phyloP scores from a whole-genome alignment of 2,329 filamentous ascomycete genomes.

The Macrophomina pseudophaseolina region DNA sequence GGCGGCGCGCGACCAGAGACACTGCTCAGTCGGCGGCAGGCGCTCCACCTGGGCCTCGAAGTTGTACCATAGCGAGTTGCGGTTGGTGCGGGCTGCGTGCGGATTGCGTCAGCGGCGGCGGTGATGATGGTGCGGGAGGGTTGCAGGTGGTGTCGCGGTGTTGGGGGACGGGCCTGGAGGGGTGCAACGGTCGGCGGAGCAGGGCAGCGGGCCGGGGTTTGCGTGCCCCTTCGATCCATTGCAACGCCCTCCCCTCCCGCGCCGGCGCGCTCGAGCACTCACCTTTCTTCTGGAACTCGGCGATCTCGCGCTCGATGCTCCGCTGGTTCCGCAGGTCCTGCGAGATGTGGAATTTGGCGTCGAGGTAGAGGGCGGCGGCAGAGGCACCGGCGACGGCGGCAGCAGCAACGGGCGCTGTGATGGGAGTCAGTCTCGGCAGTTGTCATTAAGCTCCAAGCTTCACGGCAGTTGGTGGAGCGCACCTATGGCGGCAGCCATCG shows the following conservation, averaged over 20 bases:
- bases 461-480: background rate
- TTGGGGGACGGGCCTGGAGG: slow-evolving; percentile 27
- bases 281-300: slow-evolving; percentile 20
- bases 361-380: slow-evolving; percentile 63
- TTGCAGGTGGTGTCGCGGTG: background rate
- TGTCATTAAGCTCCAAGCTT: slow-evolving; percentile 1
- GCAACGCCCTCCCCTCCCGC: too few species aligned
- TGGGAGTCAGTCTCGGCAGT: background rate
- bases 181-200: slow-evolving; percentile 35
- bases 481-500: slow-evolving; percentile 11
- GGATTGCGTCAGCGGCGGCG: too few species aligned
- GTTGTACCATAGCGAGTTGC: slow-evolving; percentile 67
- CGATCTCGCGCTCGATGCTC: background rate
- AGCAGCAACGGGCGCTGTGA: slow-evolving; percentile 10
- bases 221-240: too few species aligned
- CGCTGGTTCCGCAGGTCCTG: slow-evolving; percentile 55
- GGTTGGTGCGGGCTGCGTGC: slow-evolving; percentile 40
- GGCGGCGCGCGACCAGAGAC: slow-evolving; percentile 61
- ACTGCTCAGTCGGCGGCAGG: slow-evolving; percentile 43
- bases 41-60: slow-evolving; percentile 61
- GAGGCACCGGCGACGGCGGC: slow-evolving; percentile 35
- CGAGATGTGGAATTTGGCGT: slow-evolving; percentile 71
- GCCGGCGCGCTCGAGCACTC: background rate
- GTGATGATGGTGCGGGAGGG: background rate
- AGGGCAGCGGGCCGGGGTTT: too few species aligned